Base-by-base conservation (phyloP, 768 basidiomycete genomes). In the Rhizopogon vesiculosus region DNA sequence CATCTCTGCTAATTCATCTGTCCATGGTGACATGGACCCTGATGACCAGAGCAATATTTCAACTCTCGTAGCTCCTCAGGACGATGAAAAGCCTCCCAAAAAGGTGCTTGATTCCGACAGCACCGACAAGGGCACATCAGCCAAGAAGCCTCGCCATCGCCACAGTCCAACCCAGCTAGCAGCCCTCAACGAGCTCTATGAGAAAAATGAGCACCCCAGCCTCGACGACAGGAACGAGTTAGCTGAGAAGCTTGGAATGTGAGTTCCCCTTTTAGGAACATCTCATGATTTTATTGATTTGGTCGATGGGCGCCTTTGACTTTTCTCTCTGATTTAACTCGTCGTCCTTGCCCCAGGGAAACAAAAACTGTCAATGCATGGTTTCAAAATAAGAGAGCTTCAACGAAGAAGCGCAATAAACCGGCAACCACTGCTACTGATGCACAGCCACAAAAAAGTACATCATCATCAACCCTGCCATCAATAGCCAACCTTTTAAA, bases 381-480 rank as follows among this genome's bases (percentile, higher is more conserved):
- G 86, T 91, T 91, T 71, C 89, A 91, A 73, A 91, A 91, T 68
- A 91, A 90, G 76, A 79, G 89, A 53, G 89, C 89, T 6, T 89
- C 88, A 12, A 83, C 82, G 62, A 91, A 89, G 79, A 91, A 91
- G 71, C 75, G 79, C 19, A 74, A 79, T 74, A 69, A 79, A 78
- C 67, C 76, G 67, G 64, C 64, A 19, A 61, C 65, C 57, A 56
- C 73, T 57, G 64, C 69, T 69, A 64, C 63, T 50, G 65, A 63
- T 41, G 43, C 39, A 31, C 56, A 48, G 12, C 35, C 45, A 42
- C 62, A 68, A 44, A 68, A 68, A 40, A 33, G 53, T 35, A 49
- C 57, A 48, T 33, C 31, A 7, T 50, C 64, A 53, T 61, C 69
- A 52, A 61, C 72, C 63, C 52, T 75, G 56, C 59, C 72, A 8